Evolutionary conservation across 257 asterid species (phyloP).

Genomic region (Capsicum rhomboideum): DNA sequence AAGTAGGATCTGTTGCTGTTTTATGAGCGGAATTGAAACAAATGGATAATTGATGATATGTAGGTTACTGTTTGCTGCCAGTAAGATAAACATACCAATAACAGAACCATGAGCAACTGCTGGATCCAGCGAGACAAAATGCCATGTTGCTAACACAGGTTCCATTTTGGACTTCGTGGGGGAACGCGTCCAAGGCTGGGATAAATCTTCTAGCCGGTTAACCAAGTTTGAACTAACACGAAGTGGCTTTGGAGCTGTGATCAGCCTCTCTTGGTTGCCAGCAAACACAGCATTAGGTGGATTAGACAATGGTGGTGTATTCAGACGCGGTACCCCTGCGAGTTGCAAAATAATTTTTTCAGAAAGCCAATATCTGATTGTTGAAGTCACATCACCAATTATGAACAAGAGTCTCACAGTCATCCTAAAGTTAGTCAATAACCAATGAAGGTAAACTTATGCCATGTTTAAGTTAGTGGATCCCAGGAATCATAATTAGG

Average conservation of each 20-base stretch:
- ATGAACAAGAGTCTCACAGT: background rate
- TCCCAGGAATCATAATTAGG: background rate
- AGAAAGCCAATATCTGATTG: background rate
- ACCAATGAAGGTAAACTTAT: background rate
- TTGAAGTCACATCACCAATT: slow-evolving; percentile 1
- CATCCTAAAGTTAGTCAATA: background rate
- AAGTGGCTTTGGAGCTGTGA: slow-evolving; percentile 83
- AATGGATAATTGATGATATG: background rate
- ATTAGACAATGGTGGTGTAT: slow-evolving; percentile 76
- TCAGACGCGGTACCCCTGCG: slow-evolving; percentile 96
- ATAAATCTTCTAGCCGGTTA: slow-evolving; percentile 77
- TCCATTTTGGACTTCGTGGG: slow-evolving; percentile 93
- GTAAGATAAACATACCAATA: slow-evolving; percentile 34
- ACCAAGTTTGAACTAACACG: slow-evolving; percentile 69
- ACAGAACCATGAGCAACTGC: slow-evolving; percentile 37
- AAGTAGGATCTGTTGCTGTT: slow-evolving; percentile 71
- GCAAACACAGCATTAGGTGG: slow-evolving; percentile 21
- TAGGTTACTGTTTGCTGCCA: slow-evolving; percentile 10
- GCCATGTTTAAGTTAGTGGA: background rate
- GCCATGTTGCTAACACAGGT: slow-evolving; percentile 84
- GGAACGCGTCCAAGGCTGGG: slow-evolving; percentile 99
- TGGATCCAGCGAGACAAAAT: slow-evolving; percentile 51
- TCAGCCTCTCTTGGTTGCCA: slow-evolving; percentile 39
- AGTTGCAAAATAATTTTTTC: slow-evolving; percentile 1
- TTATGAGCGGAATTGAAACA: slow-evolving; percentile 36